Percentiles rank a stretch among this genome's conserved stretches.
Conservation (phyloP, 176 grass and related monocot species). For the Eleusine coracana region DNA sequence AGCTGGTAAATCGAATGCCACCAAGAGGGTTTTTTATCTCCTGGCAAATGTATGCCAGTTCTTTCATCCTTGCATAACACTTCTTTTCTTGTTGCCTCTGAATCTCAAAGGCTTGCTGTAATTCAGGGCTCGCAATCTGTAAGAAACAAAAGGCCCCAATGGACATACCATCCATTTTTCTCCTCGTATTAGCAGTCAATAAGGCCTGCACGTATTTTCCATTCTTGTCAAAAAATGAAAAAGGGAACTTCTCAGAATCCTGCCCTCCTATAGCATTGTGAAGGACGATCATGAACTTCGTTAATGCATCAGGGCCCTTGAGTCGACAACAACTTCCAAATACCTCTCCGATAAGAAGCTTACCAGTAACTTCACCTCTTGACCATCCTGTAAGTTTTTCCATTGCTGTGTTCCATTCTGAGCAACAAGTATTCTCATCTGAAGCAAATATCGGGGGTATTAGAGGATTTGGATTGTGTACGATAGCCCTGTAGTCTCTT, state of each 20-base stretch:
- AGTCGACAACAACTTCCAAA: constrained; percentile 88
- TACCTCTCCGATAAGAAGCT: constrained; percentile 83
- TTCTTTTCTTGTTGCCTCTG: constrained; percentile 96
- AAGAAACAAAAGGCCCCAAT: constrained; percentile 96
- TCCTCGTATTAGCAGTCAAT: constrained; percentile 85
- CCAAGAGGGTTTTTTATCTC: constrained; percentile 97
- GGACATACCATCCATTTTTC: constrained; percentile 69
- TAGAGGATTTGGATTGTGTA: constrained; percentile 90
- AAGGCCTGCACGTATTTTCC: constrained; percentile 95
- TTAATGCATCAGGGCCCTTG: constrained; percentile 87
- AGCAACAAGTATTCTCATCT: constrained; percentile 96
- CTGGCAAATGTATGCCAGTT: constrained; percentile 94
- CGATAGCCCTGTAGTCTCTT: constrained; percentile 96
- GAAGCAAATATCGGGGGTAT: constrained; percentile 99
- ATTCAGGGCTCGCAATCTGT: constrained; percentile 90
- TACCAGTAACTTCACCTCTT: constrained; percentile 77
- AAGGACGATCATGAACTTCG: constrained; percentile 93
- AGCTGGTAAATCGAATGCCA: constrained; percentile 89
- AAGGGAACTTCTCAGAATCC: constrained; percentile 85
- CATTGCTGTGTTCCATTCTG: constrained; percentile 96
- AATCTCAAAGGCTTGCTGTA: constrained; percentile 92
- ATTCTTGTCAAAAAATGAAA: constrained; percentile 91
- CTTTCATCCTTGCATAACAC: constrained; percentile 92
- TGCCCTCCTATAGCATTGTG: constrained; percentile 89
- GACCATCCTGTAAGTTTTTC: constrained; percentile 97